Evolutionary conservation across 169 alveolate genomes (phyloP).

Genomic region (Neospora caninum): DNA sequence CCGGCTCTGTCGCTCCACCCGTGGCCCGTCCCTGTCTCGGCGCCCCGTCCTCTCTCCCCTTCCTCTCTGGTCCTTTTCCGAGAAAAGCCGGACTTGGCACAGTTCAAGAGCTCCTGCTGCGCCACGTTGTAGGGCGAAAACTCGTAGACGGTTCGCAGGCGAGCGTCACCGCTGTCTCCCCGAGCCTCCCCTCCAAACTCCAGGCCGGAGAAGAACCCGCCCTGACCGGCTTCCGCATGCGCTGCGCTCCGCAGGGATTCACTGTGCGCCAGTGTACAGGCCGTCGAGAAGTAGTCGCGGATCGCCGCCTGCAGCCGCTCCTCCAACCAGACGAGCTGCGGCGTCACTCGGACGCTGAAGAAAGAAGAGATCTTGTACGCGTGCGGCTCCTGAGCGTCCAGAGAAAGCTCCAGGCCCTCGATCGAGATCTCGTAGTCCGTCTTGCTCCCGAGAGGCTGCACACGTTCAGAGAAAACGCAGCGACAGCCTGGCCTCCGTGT

Average conservation of each 20-base stretch:
- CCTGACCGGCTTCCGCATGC: not conserved
- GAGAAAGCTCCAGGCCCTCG: slow-evolving; percentile 32
- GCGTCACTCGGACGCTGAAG: slow-evolving; percentile 34
- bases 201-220: no score
- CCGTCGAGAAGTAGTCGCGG: not conserved
- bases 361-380: slow-evolving; percentile 6
- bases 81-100: not conserved
- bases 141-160: not conserved
- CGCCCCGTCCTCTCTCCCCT: not conserved
- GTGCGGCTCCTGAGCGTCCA: not conserved
- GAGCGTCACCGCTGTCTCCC: not conserved
- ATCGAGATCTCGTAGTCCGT: slow-evolving; percentile 28
- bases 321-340: not conserved
- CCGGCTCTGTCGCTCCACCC: not conserved
- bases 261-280: not conserved
- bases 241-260: not conserved
- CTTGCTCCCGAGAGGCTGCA: not conserved
- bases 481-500: no score
- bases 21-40: not conserved
- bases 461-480: not conserved
- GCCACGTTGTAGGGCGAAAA: not conserved
- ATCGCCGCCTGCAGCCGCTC: not conserved
- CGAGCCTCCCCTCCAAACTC: no score
- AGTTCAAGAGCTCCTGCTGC: no score
- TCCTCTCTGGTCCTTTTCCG: not conserved